phyloP scores from a whole-genome alignment of 2,329 filamentous ascomycete genomes.

The Neonectria punicea region DNA sequence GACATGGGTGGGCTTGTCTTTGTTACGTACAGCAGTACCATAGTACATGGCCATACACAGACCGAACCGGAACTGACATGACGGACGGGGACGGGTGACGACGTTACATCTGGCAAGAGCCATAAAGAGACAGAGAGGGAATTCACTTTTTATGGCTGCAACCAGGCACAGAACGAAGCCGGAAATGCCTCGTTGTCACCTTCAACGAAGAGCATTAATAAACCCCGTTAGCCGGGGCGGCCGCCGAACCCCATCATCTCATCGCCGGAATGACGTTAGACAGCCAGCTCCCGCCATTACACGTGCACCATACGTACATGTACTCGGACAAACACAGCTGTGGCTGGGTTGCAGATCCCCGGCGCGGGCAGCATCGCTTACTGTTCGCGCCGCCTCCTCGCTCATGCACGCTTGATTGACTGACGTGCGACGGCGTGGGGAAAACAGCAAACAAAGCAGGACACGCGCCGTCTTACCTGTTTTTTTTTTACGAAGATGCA shows the following conservation, averaged over 20 bases:
- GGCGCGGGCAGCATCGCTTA: not conserved
- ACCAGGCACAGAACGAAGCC: not conserved
- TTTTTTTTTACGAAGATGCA: not conserved
- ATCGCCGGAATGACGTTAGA: not conserved
- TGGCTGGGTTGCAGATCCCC: not conserved
- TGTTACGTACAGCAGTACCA: conserved; percentile 14
- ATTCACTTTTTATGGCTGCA: not conserved
- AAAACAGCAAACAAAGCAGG: conserved; percentile 6
- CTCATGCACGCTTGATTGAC: not conserved
- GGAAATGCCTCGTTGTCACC: conserved; percentile 21
- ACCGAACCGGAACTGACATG: not conserved
- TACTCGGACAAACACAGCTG: not conserved
- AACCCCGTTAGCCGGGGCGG: not conserved
- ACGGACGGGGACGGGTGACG: not conserved
- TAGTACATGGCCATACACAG: not conserved
- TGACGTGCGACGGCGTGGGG: conserved; percentile 16
- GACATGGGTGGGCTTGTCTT: conserved; percentile 1
- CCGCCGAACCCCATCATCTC: conserved; percentile 1
- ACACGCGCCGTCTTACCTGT: not conserved
- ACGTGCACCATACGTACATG: not conserved
- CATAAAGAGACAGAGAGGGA: not conserved
- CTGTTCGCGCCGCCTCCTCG: not conserved
- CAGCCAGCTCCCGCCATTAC: no score
- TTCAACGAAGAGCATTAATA: not conserved
- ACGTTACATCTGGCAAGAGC: conserved; percentile 15